Percentiles rank a stretch among this genome's conserved stretches.
Conservation (phyloP, 148 eudicot species). For the Fagopyrum tataricum region DNA sequence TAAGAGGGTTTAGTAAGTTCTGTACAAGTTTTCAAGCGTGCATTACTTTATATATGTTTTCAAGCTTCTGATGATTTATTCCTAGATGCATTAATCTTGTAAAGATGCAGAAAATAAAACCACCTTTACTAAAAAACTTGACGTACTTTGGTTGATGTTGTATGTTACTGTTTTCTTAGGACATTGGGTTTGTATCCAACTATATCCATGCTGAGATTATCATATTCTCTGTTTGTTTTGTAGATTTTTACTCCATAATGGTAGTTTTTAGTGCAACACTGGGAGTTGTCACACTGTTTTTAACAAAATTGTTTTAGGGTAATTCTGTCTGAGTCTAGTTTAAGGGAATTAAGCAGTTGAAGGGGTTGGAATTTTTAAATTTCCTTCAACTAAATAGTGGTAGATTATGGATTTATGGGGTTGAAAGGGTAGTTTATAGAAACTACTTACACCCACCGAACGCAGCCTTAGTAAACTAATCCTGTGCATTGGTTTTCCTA, state of each 20-base stretch:
- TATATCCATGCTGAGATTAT: neutral
- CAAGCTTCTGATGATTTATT: constrained; percentile 3
- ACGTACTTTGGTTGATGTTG: neutral
- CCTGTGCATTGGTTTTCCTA: neutral
- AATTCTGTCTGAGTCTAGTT: no score
- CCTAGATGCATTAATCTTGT: neutral
- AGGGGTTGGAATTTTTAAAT: no score
- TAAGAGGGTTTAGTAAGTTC: constrained; percentile 20
- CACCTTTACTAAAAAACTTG: neutral
- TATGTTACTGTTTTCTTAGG: neutral
- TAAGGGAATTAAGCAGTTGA: no score
- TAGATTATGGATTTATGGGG: no score
- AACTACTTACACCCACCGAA: no score
- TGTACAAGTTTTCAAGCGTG: neutral
- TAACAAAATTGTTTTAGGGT: neutral
- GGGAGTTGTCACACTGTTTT: neutral
- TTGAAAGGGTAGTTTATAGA: no score
- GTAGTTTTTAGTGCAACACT: neutral
- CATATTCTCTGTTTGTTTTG: neutral
- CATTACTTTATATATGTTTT: neutral
- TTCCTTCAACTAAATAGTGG: no score
- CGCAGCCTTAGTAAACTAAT: neutral
- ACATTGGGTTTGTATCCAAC: neutral
- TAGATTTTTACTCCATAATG: constrained; percentile 3
- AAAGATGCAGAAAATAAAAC: neutral